Base-by-base conservation (phyloP, 495 filamentous ascomycete species). In the Mycothermus thermophilus region DNA sequence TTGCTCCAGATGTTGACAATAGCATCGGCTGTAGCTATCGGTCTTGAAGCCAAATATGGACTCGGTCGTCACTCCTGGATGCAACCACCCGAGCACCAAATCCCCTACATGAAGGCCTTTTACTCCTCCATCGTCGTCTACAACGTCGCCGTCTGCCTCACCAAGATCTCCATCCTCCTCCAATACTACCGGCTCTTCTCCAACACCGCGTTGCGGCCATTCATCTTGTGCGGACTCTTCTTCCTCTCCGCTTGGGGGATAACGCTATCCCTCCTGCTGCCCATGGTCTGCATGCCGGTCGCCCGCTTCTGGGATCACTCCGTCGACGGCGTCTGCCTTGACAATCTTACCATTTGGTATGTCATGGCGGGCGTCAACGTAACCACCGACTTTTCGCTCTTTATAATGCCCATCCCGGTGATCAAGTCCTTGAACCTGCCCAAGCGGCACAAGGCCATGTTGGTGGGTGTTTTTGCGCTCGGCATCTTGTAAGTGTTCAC, bases 381-480 rank as follows among this genome's bases (percentile, higher is more conserved):
- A 3, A 28, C 41, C 0, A 51, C 42, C 23, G 51, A 54, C 35
- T 48, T 54, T 32, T 21, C 40, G 24, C 30, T 54, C 20, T 43
- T 51, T 37, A 30, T 30, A 3, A 41, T 54, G 14, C 51, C 51
- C 8, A 46, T 54, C 35, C 51, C 51, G 1, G 44, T 47, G 11
- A 44, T 54, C 26, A 41, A 38, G 18, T 36, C 44, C 12, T 38
- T 72, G 26, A 50, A 56, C 18, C 46, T 56, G 4, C 48, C 57
- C 1, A 54, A 43, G 42, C 52, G 61, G 30, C 62, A 70, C 32
- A 71, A 66, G 40, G 47, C 62, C 18, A 60, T 66, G 8, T 47
- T 72, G 11, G 28, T 51, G 2, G 32, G 29, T 30, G 44, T 71
- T 19, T 71, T 71, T 34, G 55, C 60, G 1, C 46, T 72, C 2